Base-by-base conservation (phyloP, 331 rosid genomes). In the Ulmus americana region DNA sequence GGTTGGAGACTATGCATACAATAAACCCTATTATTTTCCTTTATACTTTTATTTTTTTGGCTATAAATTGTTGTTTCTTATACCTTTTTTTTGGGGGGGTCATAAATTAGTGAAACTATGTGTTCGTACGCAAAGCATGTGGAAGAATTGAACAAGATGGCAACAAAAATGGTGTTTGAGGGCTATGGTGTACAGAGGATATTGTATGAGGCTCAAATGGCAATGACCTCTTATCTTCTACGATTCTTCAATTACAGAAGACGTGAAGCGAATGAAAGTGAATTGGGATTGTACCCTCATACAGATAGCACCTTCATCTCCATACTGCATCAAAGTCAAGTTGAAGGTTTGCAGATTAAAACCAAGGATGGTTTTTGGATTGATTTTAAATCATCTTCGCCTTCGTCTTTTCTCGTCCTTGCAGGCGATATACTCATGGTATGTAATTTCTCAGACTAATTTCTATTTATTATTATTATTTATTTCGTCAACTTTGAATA, bases 91-190 rank as follows among this genome's bases (percentile, higher is more conserved):
- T 28, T 28, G 1, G 35, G 22, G 22, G 5, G 5, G 43, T 35
- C n/a, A 28, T 50, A 12, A 15, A 54, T 44, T 47, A 69, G 79
- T 22, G 70, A 69, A 15, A 49, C n/a, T 63, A 45, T 61, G 14
- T 55, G 14, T 14, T 47, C 74, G 55, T 69, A 13, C 61, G 45
- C 79, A 55, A 68, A 63, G 61, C 42, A 39, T n/a, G 55, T 56
- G 13, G 56, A 15, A 6, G 79, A 69, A 7, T 48, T 68, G 41
- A 14, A 10, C 18, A 50, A 63, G 15, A 39, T 49, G 49, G 63
- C 57, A 47, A 68, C 49, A 28, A 68, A 60, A 56, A 74, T 74
- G 70, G 62, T 74, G 35, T 63, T 75, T 9, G 79, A 75, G 5
- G 49, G 42, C 58, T 75, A 68, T 9, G 74, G 66, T 2, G 47